phyloP scores from a whole-genome alignment of 2,329 filamentous ascomycete genomes.

The Colletotrichum filicis region DNA sequence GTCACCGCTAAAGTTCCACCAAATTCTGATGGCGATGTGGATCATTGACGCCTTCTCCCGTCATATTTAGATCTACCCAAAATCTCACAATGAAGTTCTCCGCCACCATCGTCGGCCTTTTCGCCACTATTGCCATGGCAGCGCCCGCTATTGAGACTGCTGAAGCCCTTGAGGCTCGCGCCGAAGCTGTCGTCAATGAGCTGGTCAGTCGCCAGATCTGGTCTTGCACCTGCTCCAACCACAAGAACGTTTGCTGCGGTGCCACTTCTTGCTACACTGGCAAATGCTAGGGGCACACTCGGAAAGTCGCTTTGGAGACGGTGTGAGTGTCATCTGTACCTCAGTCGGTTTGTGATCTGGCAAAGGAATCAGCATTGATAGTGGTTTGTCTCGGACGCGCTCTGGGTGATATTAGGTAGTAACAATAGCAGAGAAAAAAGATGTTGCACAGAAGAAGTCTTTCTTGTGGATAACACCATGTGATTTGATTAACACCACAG shows the following conservation, averaged over 20 bases:
- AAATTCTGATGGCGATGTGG: accelerated
- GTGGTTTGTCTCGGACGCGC: too few species aligned
- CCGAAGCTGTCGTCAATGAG: neutral
- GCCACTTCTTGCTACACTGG: constrained; percentile 4
- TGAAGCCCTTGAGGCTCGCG: constrained; percentile 8
- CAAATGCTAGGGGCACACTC: neutral
- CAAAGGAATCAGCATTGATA: too few species aligned
- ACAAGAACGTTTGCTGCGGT: constrained; percentile 7
- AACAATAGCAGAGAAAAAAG: too few species aligned
- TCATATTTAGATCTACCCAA: neutral
- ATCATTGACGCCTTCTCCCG: too few species aligned
- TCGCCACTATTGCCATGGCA: constrained; percentile 2
- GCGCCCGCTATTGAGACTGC: constrained; percentile 5
- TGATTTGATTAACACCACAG: too few species aligned
- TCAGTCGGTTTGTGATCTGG: too few species aligned
- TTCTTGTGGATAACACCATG: too few species aligned
- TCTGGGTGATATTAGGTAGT: too few species aligned
- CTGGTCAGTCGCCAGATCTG: constrained; percentile 18
- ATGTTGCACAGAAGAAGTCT: too few species aligned
- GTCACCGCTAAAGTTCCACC: too few species aligned
- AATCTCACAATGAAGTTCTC: constrained; percentile 13
- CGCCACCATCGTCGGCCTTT: constrained; percentile 1
- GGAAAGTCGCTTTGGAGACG: too few species aligned
- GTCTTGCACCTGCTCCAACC: constrained; percentile 4
- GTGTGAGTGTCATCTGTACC: too few species aligned